These are phyloP conservation scores for Aspergillus steynii DNA, from an alignment of 495 filamentous ascomycete genomes.

Conservation along the genomic window DNA sequence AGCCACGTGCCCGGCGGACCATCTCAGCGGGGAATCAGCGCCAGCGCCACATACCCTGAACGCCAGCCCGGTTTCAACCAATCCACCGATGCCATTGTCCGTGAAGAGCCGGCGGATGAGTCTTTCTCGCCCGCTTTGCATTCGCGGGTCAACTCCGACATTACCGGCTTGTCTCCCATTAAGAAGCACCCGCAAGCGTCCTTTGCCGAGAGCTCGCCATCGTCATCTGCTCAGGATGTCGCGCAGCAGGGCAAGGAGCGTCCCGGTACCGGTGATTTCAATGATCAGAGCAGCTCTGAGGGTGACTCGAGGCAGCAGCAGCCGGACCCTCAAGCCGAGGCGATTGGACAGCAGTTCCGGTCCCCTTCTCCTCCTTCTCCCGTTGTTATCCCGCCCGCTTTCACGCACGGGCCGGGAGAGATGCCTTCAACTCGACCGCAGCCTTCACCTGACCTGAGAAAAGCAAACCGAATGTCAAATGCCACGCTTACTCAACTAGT, in stretches of 20 bases:
- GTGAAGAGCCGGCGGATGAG: constrained; percentile 27
- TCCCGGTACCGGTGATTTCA: constrained; percentile 25
- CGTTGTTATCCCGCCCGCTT: constrained; percentile 72
- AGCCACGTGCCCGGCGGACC: constrained; percentile 31
- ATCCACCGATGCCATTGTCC: constrained; percentile 40
- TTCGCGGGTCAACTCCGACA: constrained; percentile 58
- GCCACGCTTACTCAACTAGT: constrained; percentile 77
- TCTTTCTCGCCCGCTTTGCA: constrained; percentile 47
- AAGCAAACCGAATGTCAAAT: constrained; percentile 76
- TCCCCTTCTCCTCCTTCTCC: constrained; percentile 66
- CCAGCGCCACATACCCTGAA: constrained; percentile 51
- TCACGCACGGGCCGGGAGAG: constrained; percentile 68
- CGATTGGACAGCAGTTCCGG: constrained; percentile 49
- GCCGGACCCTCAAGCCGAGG: constrained; percentile 18
- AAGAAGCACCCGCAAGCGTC: constrained; percentile 25
- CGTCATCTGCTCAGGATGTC: constrained; percentile 44
- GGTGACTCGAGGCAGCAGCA: constrained; percentile 48
- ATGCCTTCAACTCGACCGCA: constrained; percentile 67
- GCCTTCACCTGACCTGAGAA: constrained; percentile 70
- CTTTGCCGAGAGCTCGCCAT: constrained; percentile 32
- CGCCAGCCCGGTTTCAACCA: constrained; percentile 43
- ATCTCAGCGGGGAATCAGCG: constrained; percentile 23
- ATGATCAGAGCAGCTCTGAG: constrained; percentile 59
- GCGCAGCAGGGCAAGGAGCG: constrained; percentile 29
- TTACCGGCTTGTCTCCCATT: constrained; percentile 30